Conservation (phyloP, 2,329 filamentous ascomycete species). For the Diaporthe velutina region DNA sequence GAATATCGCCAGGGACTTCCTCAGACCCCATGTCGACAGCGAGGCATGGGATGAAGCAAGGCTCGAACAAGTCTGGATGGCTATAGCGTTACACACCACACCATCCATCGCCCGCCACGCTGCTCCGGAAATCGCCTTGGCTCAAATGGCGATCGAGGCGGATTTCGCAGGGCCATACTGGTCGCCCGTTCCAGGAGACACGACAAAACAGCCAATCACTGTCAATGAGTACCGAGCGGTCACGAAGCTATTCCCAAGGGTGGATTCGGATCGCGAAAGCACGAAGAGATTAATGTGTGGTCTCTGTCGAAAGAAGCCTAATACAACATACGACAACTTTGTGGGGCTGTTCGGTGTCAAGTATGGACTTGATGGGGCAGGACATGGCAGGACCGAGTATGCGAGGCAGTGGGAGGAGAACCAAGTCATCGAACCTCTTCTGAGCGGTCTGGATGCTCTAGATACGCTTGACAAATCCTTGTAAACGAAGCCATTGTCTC, state of each 20-base stretch:
- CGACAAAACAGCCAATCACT: background rate
- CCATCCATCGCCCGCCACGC: background rate
- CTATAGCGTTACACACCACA: background rate
- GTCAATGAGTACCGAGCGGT: background rate
- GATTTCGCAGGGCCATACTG: background rate
- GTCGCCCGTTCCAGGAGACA: background rate
- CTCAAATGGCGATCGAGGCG: background rate
- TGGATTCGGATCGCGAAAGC: background rate
- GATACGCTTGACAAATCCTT: background rate
- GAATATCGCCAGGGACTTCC: background rate
- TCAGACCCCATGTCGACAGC: background rate
- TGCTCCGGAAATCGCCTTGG: background rate
- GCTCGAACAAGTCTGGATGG: background rate
- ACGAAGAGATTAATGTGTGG: background rate
- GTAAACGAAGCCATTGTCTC: background rate
- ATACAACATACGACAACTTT: background rate
- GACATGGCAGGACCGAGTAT: background rate
- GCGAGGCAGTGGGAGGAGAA: background rate
- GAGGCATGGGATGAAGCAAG: background rate
- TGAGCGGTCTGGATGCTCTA: background rate
- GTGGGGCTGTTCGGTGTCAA: background rate
- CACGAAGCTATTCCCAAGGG: background rate
- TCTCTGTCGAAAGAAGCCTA: background rate
- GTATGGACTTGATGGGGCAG: background rate
- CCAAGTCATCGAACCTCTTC: background rate